Evolutionary conservation across 2,329 filamentous ascomycete species (phyloP).

Genomic region (Diaporthe citrichinensis): DNA sequence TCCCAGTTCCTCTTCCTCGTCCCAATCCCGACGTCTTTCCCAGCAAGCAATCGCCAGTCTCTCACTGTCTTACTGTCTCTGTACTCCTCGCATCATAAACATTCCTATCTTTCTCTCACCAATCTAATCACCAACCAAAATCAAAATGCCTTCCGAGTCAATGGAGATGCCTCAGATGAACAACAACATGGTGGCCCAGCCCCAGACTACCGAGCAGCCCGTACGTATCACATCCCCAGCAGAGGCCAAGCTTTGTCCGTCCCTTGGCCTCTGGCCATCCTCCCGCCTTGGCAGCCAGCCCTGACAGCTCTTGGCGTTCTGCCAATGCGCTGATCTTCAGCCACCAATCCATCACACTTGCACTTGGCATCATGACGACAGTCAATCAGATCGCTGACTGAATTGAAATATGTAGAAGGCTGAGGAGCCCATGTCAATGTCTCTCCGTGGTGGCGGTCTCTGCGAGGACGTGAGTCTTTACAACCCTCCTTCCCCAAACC

Average conservation of each 20-base stretch:
- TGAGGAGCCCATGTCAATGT: slow-evolving; percentile 46
- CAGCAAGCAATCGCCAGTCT: slow-evolving; percentile 1
- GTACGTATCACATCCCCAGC: slow-evolving; percentile 42
- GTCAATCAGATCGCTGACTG: not conserved
- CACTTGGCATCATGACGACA: not conserved
- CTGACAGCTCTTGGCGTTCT: slow-evolving; percentile 12
- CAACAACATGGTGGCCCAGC: slow-evolving; percentile 42
- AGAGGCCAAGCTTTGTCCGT: slow-evolving; percentile 28
- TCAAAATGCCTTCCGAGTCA: slow-evolving; percentile 39
- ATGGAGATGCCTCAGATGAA: slow-evolving; percentile 41
- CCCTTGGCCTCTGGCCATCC: slow-evolving; percentile 36
- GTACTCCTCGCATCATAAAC: not conserved
- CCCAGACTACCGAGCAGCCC: slow-evolving; percentile 45
- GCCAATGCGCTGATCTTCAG: slow-evolving; percentile 1
- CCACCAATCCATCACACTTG: not conserved
- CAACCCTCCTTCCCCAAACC: not conserved
- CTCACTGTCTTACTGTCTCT: not conserved
- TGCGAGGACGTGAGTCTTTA: slow-evolving; percentile 41
- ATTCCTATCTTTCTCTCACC: not conserved
- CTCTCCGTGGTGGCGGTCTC: slow-evolving; percentile 46
- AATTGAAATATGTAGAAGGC: slow-evolving; percentile 30
- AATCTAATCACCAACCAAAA: not conserved
- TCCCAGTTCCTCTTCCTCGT: not conserved
- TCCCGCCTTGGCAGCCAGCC: slow-evolving; percentile 28
- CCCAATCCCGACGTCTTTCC: not conserved